Base-by-base conservation (phyloP, 2,329 filamentous ascomycete species). In the Ceratocystis cubensis region DNA sequence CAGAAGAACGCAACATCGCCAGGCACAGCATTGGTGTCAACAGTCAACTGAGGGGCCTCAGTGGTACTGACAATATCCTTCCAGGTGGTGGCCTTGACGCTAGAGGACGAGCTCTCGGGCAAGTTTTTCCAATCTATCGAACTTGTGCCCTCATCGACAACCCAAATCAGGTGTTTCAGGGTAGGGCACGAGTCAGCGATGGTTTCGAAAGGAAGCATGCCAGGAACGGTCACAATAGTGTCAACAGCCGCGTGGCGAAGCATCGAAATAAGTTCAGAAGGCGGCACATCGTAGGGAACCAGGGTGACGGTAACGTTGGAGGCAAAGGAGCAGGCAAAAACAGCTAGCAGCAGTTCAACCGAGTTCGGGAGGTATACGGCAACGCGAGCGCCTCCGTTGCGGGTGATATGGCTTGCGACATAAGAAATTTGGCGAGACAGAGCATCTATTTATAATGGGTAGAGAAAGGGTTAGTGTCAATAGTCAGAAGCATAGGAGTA, bases 41-140 rank as follows among this genome's bases (percentile, higher is more conserved):
- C 76, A 1, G 89, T 89, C 13, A 96, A 79, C 22, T 89, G 83
- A 53, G 81, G 83, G 46, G 82, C 80, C 65, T 78, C 79, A 33
- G 78, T 76, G 20, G 85, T 83, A 69, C 94, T 84, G 30, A 96
- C 78, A 65, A 97, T 82, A 68, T 96, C 89, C 72, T 96, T 89
- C 92, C 93, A 99, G 15, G 93, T 94, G n/a, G 86, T 84, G 17
- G 96, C 88, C 66, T 88, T 88, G 69, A 96, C 80, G 69, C 82
- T 85, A 67, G 87, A 84, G 17, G 87, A 87, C 66, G 87, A 86
- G 64, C 88, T 88, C 72, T 88, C 83, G 10, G 92, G 91, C 1
- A 92, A 84, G 73, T 93, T 89, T 71, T 90, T 92, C 92, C 93
- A 99, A 76, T 96, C 92, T 82, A 99, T 88, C 74, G 97, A 93